A percentile compares a stretch with the other conserved stretches of the same genome.
Conservation (phyloP, 148 eudicot genomes). For the Pouteria glomerata region DNA sequence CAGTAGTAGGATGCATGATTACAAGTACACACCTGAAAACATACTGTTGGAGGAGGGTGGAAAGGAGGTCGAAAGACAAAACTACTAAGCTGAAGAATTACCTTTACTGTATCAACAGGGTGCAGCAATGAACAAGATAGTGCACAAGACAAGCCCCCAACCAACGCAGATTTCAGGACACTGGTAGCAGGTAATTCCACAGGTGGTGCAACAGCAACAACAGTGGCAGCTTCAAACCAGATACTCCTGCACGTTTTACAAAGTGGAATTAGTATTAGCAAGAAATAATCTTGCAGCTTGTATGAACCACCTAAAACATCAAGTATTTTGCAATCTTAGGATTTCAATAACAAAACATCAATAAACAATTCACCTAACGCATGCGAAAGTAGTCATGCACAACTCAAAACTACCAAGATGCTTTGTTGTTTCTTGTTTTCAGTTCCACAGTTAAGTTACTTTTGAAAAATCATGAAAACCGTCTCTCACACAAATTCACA, state of each 20-base stretch:
- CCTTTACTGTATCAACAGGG: constrained; percentile 91
- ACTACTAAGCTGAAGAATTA: constrained; percentile 11
- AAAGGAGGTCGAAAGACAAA: background rate
- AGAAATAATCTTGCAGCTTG: background rate
- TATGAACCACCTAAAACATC: background rate
- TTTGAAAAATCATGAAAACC: background rate
- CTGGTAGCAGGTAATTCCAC: constrained; percentile 76
- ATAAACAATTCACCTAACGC: background rate
- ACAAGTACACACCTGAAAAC: background rate
- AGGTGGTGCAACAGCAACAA: constrained; percentile 94
- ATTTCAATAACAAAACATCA: background rate
- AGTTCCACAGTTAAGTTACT: background rate
- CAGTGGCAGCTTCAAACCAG: constrained; percentile 98
- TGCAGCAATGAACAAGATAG: constrained; percentile 85
- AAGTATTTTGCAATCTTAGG: background rate
- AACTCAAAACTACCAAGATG: background rate
- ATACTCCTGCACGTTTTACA: constrained; percentile 52
- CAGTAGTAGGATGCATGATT: too few species aligned
- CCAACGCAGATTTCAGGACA: constrained; percentile 84
- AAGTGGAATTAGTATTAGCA: background rate
- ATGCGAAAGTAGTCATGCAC: background rate
- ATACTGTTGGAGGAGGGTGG: background rate
- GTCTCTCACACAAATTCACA: background rate
- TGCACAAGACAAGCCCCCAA: constrained; percentile 90
- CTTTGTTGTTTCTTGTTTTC: background rate